Conservation (phyloP, 768 basidiomycete genomes). For the Mycena galopus region DNA sequence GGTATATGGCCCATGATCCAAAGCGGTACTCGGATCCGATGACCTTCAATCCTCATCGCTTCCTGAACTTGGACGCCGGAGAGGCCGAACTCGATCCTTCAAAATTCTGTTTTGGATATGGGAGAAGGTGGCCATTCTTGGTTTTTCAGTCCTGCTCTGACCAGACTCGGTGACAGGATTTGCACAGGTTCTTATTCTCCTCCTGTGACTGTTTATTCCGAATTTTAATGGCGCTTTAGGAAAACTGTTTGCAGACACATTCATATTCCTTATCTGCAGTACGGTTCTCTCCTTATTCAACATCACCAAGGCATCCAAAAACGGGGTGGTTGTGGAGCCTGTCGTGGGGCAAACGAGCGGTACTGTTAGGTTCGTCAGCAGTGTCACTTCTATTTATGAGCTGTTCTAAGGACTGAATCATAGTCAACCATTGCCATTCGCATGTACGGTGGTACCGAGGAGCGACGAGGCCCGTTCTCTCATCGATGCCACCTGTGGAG, state of each 20-base stretch:
- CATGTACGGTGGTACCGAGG: background rate
- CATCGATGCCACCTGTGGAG: background rate
- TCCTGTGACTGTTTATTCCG: background rate
- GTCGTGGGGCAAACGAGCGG: conserved; percentile 50
- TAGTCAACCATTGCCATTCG: background rate
- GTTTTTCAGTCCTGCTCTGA: background rate
- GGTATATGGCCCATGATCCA: conserved; percentile 43
- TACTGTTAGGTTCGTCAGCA: conserved; percentile 47
- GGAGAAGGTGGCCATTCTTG: conserved; percentile 48
- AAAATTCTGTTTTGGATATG: conserved; percentile 60
- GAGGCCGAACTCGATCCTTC: conserved; percentile 50
- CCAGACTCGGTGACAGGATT: background rate
- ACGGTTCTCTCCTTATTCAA: conserved; percentile 42
- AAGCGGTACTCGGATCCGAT: conserved; percentile 35
- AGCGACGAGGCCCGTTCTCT: background rate
- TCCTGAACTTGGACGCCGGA: conserved; percentile 17
- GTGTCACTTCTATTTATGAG: background rate
- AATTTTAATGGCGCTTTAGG: conserved; percentile 31
- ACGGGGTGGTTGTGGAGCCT: conserved; percentile 30
- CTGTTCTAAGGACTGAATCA: background rate
- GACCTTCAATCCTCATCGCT: conserved; percentile 40
- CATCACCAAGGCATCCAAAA: conserved; percentile 35
- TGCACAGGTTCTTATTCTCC: conserved; percentile 7
- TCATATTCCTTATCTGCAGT: conserved; percentile 40
- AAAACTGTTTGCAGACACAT: conserved; percentile 41